A percentile compares a stretch with the other conserved stretches of the same genome.
These are phyloP conservation scores for Zhuliangozyma blackwelliae DNA, from an alignment of 1,139 yeast genomes.

Conservation along the genomic window DNA sequence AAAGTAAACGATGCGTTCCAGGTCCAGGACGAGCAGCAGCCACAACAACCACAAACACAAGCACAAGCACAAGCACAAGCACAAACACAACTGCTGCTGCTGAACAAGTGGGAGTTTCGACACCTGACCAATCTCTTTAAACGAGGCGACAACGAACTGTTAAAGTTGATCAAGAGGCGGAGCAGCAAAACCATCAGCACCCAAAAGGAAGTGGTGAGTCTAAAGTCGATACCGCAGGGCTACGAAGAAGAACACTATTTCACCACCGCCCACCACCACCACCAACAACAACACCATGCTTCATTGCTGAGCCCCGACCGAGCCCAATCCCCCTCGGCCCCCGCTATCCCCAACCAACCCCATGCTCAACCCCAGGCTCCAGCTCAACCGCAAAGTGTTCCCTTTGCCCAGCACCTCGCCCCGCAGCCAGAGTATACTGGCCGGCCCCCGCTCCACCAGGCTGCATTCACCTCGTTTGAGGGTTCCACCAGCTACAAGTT, in stretches of 20 bases:
- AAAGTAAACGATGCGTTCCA: slow-evolving; percentile 50
- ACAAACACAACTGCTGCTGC: background rate
- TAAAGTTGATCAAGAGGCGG: slow-evolving; percentile 60
- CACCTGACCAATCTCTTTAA: slow-evolving; percentile 63
- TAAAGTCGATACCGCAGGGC: slow-evolving; percentile 27
- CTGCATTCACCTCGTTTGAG: too few species aligned
- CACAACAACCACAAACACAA: slow-evolving; percentile 1
- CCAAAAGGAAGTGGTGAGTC: slow-evolving; percentile 39
- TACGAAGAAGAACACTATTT: slow-evolving; percentile 1
- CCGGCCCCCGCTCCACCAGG: too few species aligned
- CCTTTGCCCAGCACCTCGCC: too few species aligned
- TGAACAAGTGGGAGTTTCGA: slow-evolving; percentile 59
- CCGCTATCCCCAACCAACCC: too few species aligned
- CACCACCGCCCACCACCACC: slow-evolving; percentile 6
- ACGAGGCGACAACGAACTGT: slow-evolving; percentile 57
- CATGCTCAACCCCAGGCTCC: too few species aligned
- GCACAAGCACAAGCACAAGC: background rate
- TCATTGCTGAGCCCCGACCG: too few species aligned
- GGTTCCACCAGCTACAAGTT: too few species aligned
- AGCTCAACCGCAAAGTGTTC: too few species aligned
- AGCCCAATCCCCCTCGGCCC: too few species aligned
- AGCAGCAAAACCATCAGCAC: slow-evolving; percentile 50
- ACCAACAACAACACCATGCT: background rate
- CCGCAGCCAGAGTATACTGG: too few species aligned
- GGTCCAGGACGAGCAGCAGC: slow-evolving; percentile 9